phyloP scores from a whole-genome alignment of 306 rosid species.

The cucumber (Cucumis sativus) region DNA sequence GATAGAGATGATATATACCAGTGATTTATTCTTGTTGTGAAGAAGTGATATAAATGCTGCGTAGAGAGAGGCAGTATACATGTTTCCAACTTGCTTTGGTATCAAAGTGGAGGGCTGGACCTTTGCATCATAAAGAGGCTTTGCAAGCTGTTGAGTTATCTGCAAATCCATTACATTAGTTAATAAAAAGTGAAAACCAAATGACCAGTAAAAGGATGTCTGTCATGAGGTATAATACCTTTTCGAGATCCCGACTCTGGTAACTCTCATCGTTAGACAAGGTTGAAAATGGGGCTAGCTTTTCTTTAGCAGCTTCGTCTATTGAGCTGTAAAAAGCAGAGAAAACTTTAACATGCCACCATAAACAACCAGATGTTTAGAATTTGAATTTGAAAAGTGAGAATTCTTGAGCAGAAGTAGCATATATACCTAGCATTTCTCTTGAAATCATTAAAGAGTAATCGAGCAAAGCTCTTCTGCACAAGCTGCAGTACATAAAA shows the following conservation, averaged over 20 bases:
- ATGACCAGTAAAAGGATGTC: background rate
- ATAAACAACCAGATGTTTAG: background rate
- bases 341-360: constrained; percentile 9
- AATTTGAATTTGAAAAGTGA: constrained; percentile 11
- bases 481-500: constrained; percentile 64
- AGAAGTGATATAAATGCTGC: constrained; percentile 91
- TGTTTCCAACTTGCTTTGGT: constrained; percentile 96
- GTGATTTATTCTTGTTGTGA: constrained; percentile 54
- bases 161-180: constrained; percentile 20
- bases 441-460: constrained; percentile 60
- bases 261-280: constrained; percentile 81
- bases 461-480: constrained; percentile 91
- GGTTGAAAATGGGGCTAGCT: constrained; percentile 57
- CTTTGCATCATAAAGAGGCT: constrained; percentile 68
- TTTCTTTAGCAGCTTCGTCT: constrained; percentile 64
- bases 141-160: constrained; percentile 86
- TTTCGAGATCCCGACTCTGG: constrained; percentile 94
- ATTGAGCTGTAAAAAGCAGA: constrained; percentile 45
- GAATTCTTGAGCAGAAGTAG: constrained; percentile 8
- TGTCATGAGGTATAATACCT: constrained; percentile 31
- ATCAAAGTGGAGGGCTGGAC: constrained; percentile 84
- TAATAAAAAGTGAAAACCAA: constrained; percentile 6
- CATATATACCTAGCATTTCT: constrained; percentile 62
- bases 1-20: constrained; percentile 42
- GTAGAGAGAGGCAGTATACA: constrained; percentile 98